phyloP scores from a whole-genome alignment of 495 filamentous ascomycete genomes.

The Chaetomium cochliodes region DNA sequence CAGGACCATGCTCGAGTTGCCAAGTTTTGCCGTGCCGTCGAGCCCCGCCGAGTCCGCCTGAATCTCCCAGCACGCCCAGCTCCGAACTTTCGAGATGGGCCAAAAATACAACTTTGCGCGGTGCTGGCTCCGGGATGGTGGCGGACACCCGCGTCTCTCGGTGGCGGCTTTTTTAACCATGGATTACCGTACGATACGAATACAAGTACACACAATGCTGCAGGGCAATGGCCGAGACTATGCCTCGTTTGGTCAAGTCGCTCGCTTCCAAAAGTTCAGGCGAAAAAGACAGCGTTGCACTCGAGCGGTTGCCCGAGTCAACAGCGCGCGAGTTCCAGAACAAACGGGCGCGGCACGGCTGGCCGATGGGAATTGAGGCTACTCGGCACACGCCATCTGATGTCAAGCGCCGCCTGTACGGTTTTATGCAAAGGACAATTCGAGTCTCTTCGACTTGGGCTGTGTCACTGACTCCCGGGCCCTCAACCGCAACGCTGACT shows the following conservation, averaged over 20 bases:
- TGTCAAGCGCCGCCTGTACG: background rate
- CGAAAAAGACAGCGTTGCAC: slow-evolving; percentile 22
- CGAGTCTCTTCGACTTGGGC: background rate
- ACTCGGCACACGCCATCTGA: background rate
- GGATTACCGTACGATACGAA: background rate
- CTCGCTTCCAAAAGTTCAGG: slow-evolving; percentile 8
- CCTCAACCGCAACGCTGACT: background rate
- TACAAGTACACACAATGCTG: background rate
- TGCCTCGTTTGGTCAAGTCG: slow-evolving; percentile 17
- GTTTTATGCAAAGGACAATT: background rate
- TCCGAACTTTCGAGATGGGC: background rate
- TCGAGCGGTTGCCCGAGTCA: slow-evolving; percentile 14
- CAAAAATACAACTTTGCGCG: background rate
- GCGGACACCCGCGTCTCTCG: background rate
- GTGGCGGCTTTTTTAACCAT: background rate
- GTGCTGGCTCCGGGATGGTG: slow-evolving; percentile 4
- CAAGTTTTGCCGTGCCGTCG: background rate
- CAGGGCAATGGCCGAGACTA: background rate
- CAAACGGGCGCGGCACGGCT: slow-evolving; percentile 19
- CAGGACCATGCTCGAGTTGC: background rate
- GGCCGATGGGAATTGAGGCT: slow-evolving; percentile 14
- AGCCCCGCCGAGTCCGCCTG: background rate
- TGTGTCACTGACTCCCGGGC: no score
- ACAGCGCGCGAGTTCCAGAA: slow-evolving; percentile 21
- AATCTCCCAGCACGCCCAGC: background rate